Evolutionary conservation across 306 rosid genomes (phyloP).

Genomic region (Hippophae rhamnoides): DNA sequence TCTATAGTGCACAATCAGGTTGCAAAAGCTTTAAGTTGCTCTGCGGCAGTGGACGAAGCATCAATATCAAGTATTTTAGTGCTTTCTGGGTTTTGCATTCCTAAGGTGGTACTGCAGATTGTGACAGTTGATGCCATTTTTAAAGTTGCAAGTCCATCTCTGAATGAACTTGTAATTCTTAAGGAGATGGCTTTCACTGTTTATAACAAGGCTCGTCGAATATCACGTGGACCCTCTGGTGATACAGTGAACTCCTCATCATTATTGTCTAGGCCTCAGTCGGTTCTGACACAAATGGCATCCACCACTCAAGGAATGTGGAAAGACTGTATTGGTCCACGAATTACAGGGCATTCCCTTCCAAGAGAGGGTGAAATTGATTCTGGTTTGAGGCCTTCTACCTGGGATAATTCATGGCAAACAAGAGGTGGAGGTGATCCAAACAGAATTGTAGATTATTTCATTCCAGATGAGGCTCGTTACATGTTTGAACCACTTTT

Average conservation of each 20-base stretch:
- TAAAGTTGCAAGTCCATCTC: slow-evolving; percentile 84
- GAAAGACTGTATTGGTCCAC: slow-evolving; percentile 88
- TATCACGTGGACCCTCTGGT: slow-evolving; percentile 67
- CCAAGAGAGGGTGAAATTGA: slow-evolving; percentile 96
- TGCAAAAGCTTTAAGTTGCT: slow-evolving; percentile 85
- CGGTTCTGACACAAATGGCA: slow-evolving; percentile 71
- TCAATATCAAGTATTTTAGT: slow-evolving; percentile 71
- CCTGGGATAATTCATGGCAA: slow-evolving; percentile 97
- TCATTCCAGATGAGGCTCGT: slow-evolving; percentile 60
- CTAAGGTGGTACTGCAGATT: slow-evolving; percentile 86
- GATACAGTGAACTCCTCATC: slow-evolving; percentile 55
- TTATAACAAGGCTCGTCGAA: slow-evolving; percentile 87
- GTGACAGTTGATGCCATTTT: slow-evolving; percentile 92
- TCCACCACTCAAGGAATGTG: slow-evolving; percentile 84
- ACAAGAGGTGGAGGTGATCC: slow-evolving; percentile 79
- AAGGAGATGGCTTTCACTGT: slow-evolving; percentile 94
- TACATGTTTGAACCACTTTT: slow-evolving; percentile 97
- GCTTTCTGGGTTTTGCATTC: slow-evolving; percentile 78
- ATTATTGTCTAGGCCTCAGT: slow-evolving; percentile 58
- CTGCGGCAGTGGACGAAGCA: slow-evolving; percentile 90
- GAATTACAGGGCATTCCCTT: slow-evolving; percentile 77
- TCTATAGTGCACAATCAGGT: slow-evolving; percentile 72
- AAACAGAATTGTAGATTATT: slow-evolving; percentile 61
- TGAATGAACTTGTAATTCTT: slow-evolving; percentile 72
- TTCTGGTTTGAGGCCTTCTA: slow-evolving; percentile 72